phyloP scores from a whole-genome alignment of 1,284 basidiomycete species.

The Ustilago cynodontis region DNA sequence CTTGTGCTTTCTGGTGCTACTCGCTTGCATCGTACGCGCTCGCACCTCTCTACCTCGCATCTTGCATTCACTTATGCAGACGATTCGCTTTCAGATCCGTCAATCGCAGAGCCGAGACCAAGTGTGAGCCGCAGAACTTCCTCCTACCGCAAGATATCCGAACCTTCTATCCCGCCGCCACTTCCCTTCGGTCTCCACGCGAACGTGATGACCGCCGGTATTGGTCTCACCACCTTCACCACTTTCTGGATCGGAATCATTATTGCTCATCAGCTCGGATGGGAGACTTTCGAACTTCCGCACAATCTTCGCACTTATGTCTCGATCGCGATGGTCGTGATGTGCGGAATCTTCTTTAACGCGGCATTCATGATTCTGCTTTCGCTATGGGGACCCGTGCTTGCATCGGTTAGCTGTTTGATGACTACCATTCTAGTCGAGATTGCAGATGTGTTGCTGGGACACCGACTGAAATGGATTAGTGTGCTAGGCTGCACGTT shows the following conservation, averaged over 20 bases:
- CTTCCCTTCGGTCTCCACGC: slow-evolving; percentile 68
- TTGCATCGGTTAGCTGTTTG: slow-evolving; percentile 66
- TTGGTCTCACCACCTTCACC: slow-evolving; percentile 59
- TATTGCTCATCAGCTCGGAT: slow-evolving; percentile 51
- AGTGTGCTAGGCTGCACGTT: slow-evolving; percentile 60
- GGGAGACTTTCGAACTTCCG: slow-evolving; percentile 64
- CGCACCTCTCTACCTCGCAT: slow-evolving; percentile 39
- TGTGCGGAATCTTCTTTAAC: slow-evolving; percentile 68
- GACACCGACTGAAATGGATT: slow-evolving; percentile 56
- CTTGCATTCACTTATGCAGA: slow-evolving; percentile 8
- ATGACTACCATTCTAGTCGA: slow-evolving; percentile 67
- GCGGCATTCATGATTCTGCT: slow-evolving; percentile 65
- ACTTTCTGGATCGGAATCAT: slow-evolving; percentile 63
- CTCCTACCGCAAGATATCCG: slow-evolving; percentile 29
- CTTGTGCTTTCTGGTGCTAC: slow-evolving; percentile 52
- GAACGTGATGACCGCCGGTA: slow-evolving; percentile 67
- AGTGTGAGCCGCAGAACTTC: slow-evolving; percentile 27
- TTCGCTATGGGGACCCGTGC: slow-evolving; percentile 67
- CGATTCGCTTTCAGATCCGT: slow-evolving; percentile 4
- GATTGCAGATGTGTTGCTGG: slow-evolving; percentile 58
- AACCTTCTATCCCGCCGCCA: slow-evolving; percentile 56
- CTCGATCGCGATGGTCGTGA: slow-evolving; percentile 48
- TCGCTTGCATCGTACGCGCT: slow-evolving; percentile 47
- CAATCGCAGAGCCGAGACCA: slow-evolving; percentile 14
- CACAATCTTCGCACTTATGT: slow-evolving; percentile 44